A percentile compares a stretch with the other conserved stretches of the same genome.
phyloP scores from a whole-genome alignment of 495 filamentous ascomycete genomes.

The Xylaria venustula region DNA sequence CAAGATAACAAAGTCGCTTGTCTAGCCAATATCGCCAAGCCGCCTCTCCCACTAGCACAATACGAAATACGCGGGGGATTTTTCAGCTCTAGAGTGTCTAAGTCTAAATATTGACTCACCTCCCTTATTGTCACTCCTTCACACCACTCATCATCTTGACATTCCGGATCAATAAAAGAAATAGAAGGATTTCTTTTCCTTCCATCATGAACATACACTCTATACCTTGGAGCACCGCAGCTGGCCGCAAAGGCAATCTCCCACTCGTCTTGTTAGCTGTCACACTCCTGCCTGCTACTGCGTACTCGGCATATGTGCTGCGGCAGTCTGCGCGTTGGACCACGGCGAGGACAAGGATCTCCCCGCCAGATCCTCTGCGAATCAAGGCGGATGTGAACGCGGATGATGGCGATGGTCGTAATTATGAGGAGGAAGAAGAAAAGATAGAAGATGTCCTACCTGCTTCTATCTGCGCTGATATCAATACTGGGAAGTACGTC shows the following conservation, averaged over 20 bases:
- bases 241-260: background rate
- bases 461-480: background rate
- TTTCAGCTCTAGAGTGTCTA: no score
- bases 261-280: slow-evolving; percentile 17
- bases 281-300: slow-evolving; percentile 15
- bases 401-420: background rate
- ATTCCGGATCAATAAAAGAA: no score
- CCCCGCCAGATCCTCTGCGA: slow-evolving; percentile 13
- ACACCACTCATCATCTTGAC: no score
- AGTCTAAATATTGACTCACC: no score
- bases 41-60: background rate
- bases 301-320: slow-evolving; percentile 11
- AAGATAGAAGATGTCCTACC: no score
- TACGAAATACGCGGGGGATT: no score
- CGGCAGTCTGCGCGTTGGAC: slow-evolving; percentile 9
- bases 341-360: background rate
- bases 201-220: no score
- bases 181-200: no score
- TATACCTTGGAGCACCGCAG: background rate
- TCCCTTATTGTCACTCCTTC: background rate
- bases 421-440: no score
- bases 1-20: no score
- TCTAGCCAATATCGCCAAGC: slow-evolving; percentile 3
- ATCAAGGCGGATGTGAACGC: background rate
- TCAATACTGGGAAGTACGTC: slow-evolving; percentile 16